Conservation (phyloP, 1,139 yeast species). For the Hyphopichia khmerensis region DNA sequence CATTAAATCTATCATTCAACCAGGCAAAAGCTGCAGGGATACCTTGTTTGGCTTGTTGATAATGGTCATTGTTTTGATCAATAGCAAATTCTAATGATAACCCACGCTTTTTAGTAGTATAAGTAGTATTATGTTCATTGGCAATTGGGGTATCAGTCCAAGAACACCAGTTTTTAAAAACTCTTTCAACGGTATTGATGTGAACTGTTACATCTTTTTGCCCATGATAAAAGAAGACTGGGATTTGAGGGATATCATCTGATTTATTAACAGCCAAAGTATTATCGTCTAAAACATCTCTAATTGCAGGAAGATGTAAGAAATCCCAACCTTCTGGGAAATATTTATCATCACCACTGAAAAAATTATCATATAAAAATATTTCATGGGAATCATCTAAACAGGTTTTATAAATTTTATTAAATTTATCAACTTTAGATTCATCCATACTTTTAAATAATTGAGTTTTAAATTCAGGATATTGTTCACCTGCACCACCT, state of each 20-base stretch:
- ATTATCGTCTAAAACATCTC: constrained; percentile 12
- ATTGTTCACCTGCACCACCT: constrained; percentile 18
- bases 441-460: constrained; percentile 1
- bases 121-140: neutral
- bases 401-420: constrained; percentile 7
- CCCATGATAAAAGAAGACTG: constrained; percentile 11
- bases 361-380: constrained; percentile 6
- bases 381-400: constrained; percentile 1
- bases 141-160: constrained; percentile 4
- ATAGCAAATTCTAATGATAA: constrained; percentile 8
- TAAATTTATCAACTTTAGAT: constrained; percentile 1
- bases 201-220: constrained; percentile 8
- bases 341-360: constrained; percentile 8
- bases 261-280: constrained; percentile 4
- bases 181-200: constrained; percentile 6
- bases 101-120: constrained; percentile 9
- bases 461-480: constrained; percentile 12
- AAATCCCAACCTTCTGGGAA: constrained; percentile 9
- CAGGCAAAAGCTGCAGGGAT: constrained; percentile 12
- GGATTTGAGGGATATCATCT: constrained; percentile 9
- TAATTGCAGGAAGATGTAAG: constrained; percentile 10
- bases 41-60: constrained; percentile 9
- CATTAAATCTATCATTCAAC: constrained; percentile 9
- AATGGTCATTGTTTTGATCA: constrained; percentile 6
- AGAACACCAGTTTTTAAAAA: constrained; percentile 7